Base-by-base conservation (phyloP, 768 basidiomycete species). In the Hygrocybe punicea region DNA sequence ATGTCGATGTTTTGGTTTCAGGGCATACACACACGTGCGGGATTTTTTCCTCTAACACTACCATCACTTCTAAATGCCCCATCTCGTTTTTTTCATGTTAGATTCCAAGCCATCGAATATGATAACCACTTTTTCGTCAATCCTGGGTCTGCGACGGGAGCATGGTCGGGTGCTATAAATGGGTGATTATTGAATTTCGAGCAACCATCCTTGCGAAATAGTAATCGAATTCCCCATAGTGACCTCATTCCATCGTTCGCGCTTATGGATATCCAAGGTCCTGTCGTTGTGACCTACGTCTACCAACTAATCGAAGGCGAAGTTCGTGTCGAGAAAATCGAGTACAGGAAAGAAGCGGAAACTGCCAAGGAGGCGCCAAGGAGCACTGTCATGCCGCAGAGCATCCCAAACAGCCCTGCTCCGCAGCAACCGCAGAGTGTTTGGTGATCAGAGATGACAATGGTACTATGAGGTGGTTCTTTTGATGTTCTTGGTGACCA, bases 191-290 rank as follows among this genome's bases (percentile, higher is more conserved):
- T 19, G 33, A 21, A n/a, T n/a, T n/a, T n/a, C n/a, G n/a, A n/a
- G n/a, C n/a, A n/a, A n/a, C n/a, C n/a, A n/a, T 44, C 52, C 24
- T 45, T 48, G 16, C 33, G 33, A n/a, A n/a, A n/a, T n/a, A n/a
- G n/a, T n/a, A n/a, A n/a, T n/a, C n/a, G n/a, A n/a, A 56, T 65
- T 64, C 56, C 47, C 57, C 39, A 6, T 64, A 94, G 93, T 3
- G 92, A 93, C 25, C 86, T 89, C 2, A 93, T 83, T 2, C 96
- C 97, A 0, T 94, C 93, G 2, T 99, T 99, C 66, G 97, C 97
- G 1, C 75, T 98, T 45, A 93, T 99, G 89, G 97, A 98, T 69
- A 87, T 99, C 35, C 97, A 99, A 73, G 97, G 97, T 4, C 85
- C 92, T 2, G 93, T 96, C 8, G 91, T 99, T 34, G 94, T 97